Base-by-base conservation (phyloP, 495 filamentous ascomycete species). In the Tuber borchii region DNA sequence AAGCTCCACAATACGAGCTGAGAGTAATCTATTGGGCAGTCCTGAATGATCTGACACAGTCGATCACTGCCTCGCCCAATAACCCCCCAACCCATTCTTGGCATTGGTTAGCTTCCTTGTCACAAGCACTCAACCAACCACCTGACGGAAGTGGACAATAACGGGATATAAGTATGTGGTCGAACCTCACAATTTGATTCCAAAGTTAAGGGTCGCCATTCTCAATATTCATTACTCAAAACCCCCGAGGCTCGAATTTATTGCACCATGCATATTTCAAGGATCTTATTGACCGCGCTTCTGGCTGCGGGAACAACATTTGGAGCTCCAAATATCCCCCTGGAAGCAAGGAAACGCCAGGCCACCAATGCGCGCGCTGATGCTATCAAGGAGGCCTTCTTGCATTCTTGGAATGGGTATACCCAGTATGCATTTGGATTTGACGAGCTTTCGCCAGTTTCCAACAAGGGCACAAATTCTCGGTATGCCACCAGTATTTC, bases 331-430 rank as follows among this genome's bases (percentile, higher is more conserved):
- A 78, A 69, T 69, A 75, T 79, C 22, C 78, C 77, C 34, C 39
- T 73, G 14, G 17, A 71, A 16, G 56, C 56, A 65, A 65, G 26
- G 56, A 71, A 75, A n/a, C 75, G 46, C 17, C 61, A 70, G n/a
- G 14, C 8, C 16, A 39, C 26, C 17, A n/a, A 37, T 22, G 74
- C 68, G 37, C 86, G 90, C 76, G 88, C 89, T 48, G 87, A 87
- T 70, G 90, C 92, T 1, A 88, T 96, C 40, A 93, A 91, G 81
- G 88, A 90, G 72, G 90, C 91, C 1, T 97, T 96, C 79, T 86
- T 87, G 42, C 88, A 89, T 81, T 90, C 93, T 4, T 97, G 93
- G 92, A 84, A 92, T 79, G 93, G 92, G 2, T 97, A 97, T 85
- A 88, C 88, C 78, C 86, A 90, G 86, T 91, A 93, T 83, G 92